Evolutionary conservation across 2,329 filamentous ascomycete species (phyloP).

Genomic region (Seiridium cupressi): DNA sequence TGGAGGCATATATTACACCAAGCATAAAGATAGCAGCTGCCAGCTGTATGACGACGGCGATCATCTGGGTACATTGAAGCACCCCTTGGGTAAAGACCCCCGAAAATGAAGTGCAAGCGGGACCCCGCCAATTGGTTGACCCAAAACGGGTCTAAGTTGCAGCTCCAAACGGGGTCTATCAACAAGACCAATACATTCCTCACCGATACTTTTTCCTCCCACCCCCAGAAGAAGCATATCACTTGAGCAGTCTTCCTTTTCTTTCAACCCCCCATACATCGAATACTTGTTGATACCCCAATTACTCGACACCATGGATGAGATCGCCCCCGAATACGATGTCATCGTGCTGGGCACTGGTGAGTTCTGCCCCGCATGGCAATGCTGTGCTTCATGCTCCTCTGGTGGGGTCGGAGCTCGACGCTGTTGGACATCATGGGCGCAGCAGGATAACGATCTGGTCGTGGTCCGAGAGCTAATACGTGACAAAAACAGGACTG

Average conservation of each 20-base stretch:
- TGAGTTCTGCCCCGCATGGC: conserved; percentile 44
- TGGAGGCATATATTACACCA: not conserved
- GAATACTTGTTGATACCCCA: conserved; percentile 3
- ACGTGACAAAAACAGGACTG: conserved; percentile 60
- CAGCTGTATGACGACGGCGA: conserved; percentile 2
- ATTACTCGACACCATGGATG: conserved; percentile 69
- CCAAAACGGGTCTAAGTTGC: conserved; percentile 16
- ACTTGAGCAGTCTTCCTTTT: conserved; percentile 4
- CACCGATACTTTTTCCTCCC: conserved; percentile 27
- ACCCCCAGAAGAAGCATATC: not conserved
- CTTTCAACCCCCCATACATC: conserved; percentile 10
- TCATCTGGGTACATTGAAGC: conserved; percentile 2
- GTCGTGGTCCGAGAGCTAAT: not conserved
- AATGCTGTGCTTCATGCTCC: conserved; percentile 6
- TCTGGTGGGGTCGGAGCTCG: conserved; percentile 13
- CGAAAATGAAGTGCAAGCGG: conserved; percentile 11
- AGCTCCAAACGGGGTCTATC: conserved; percentile 23
- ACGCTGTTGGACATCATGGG: too few relatives aligned
- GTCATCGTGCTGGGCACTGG: conserved; percentile 97
- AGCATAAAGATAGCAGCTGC: not conserved
- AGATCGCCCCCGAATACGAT: conserved; percentile 98
- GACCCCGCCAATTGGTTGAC: conserved; percentile 8
- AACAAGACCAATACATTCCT: conserved; percentile 18
- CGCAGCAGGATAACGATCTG: not conserved
- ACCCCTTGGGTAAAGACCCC: conserved; percentile 16